These are phyloP conservation scores for Schizonepeta tenuifolia DNA, from an alignment of 257 asterid genomes.

Conservation along the genomic window DNA sequence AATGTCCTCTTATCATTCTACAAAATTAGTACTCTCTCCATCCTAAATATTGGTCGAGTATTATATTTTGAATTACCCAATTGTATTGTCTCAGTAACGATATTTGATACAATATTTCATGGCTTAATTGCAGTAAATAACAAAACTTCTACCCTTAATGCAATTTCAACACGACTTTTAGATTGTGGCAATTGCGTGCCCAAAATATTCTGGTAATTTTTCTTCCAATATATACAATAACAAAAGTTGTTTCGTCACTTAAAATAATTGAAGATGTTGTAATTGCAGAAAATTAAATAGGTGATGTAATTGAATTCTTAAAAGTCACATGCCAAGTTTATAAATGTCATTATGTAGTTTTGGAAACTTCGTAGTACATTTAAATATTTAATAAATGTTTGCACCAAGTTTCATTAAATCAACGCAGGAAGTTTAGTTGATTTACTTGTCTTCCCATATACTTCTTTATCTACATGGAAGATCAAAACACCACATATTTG, in stretches of 20 bases:
- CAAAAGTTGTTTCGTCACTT: background rate
- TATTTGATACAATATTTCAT: background rate
- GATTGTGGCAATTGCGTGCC: too few relatives aligned
- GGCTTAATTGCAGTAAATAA: background rate
- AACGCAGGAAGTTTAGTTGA: background rate
- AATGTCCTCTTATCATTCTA: constrained; percentile 4
- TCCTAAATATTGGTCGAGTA: background rate
- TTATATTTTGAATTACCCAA: background rate
- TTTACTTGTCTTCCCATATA: background rate
- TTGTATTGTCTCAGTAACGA: background rate
- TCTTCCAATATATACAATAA: too few relatives aligned
- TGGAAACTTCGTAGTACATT: background rate
- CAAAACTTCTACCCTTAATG: too few relatives aligned
- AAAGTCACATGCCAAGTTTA: background rate
- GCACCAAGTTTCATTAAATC: background rate
- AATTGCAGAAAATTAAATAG: background rate
- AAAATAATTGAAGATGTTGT: too few relatives aligned
- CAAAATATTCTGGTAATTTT: too few relatives aligned
- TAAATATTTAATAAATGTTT: too few relatives aligned
- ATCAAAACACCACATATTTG: background rate
- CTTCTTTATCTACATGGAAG: background rate
- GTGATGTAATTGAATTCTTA: background rate
- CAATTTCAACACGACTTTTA: too few relatives aligned
- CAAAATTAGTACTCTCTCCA: background rate
- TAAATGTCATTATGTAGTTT: background rate